Evolutionary conservation across 2,329 filamentous ascomycete genomes (phyloP), one percentile per base, ranked within the genome.

Genomic region (Cladosporium sp.): DNA sequence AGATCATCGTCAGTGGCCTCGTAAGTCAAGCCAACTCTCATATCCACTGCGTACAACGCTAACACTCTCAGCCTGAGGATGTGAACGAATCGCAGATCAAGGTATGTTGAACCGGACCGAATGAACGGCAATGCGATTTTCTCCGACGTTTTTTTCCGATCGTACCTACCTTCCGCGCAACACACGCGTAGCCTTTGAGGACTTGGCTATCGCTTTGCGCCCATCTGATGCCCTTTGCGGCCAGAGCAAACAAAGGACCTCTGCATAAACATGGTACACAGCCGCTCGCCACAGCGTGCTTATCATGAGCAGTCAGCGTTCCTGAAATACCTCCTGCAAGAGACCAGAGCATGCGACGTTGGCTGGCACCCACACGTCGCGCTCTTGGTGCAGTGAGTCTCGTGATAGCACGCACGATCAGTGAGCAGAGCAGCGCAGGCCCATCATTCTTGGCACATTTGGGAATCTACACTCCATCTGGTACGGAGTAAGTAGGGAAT

Each of bases 1-100:
- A 96, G 78, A 92, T 97, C 75, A 88, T 96, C 73, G 92, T 99
- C 75, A 96, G 89, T 85, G 95, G 95, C 78, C 82, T 99, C 80
- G 91, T 96, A 86, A 73, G 90, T 73, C 30, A 22, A 22, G 3
- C 62, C 9, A 42, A 13, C 39, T 27, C 18, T 38, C 32, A 4
- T n/a, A 19, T 27, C 34, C 7, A 6, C 8, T 61, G 55, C 38
- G 7, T 13, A 7, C 53, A 48, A 24, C 39, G 56, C 80, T 86
- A 76, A 87, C 72, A 22, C 44, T 7, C 50, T 13, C 29, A 97
- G 89, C 93, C 93, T 71, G 85, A 86, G 78, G 93, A 99, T 84
- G 90, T 99, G 73, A 89, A 84, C 76, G 92, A 97, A 82, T 78
- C 77, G 77, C 89, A 95, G 85, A 95, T 99, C 79, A 97, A 99